Evolutionary conservation across 306 rosid genomes (phyloP).

Genomic region (Trifolium pratense): DNA sequence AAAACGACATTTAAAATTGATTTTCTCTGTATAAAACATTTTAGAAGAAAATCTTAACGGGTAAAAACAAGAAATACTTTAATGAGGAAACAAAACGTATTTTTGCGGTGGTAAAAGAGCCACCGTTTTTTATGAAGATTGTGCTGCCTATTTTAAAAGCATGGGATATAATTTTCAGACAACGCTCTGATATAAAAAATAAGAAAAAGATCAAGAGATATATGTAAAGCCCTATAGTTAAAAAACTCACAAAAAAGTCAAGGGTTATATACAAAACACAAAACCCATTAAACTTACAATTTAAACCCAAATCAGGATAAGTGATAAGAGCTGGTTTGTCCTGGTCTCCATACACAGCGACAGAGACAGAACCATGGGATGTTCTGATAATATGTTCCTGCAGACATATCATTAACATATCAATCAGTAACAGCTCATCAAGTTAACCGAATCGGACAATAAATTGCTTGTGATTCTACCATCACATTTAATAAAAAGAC

Average conservation of each 20-base stretch:
- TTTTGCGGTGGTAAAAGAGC: background rate
- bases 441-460: constrained; percentile 25
- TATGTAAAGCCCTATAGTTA: background rate
- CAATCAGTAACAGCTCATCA: constrained; percentile 31
- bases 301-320: constrained; percentile 92
- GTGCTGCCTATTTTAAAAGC: constrained; percentile 8
- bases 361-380: constrained; percentile 68
- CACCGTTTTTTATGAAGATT: background rate
- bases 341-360: constrained; percentile 86
- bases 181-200: background rate
- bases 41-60: constrained; percentile 7
- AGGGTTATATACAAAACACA: constrained; percentile 3
- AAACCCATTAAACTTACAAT: constrained; percentile 63
- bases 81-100: constrained; percentile 1
- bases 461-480: constrained; percentile 4
- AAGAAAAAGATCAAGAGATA: constrained; percentile 4
- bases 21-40: constrained; percentile 22
- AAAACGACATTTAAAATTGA: constrained; percentile 10
- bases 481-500: background rate
- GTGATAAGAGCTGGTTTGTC: constrained; percentile 95
- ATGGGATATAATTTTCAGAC: background rate
- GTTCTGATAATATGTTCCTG: constrained; percentile 90
- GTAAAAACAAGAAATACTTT: background rate
- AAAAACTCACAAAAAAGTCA: background rate
- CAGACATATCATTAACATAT: constrained; percentile 38